These are phyloP conservation scores for Colletotrichum scovillei DNA, from an alignment of 2,329 filamentous ascomycete genomes.

Conservation along the genomic window DNA sequence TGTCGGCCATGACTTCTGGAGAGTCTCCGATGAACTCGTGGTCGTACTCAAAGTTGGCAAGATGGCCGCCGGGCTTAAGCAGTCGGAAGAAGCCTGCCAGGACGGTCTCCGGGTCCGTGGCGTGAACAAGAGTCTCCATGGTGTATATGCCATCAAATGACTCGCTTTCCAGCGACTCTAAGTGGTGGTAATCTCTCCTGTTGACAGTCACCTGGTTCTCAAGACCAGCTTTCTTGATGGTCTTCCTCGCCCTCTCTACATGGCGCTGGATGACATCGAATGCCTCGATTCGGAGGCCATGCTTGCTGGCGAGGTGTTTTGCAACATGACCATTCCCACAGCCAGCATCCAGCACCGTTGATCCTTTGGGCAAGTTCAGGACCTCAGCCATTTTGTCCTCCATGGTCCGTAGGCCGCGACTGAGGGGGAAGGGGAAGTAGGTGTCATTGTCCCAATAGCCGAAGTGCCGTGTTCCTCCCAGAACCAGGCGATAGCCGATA, in stretches of 20 bases:
- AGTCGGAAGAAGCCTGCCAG: neutral
- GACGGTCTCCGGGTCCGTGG: neutral
- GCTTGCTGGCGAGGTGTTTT: conserved; percentile 54
- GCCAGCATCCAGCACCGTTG: neutral
- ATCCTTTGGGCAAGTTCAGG: neutral
- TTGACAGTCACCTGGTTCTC: conserved; percentile 46
- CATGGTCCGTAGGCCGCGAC: conserved; percentile 56
- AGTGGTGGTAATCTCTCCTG: conserved; percentile 63
- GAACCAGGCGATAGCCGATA: conserved; percentile 53
- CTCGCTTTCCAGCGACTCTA: conserved; percentile 43
- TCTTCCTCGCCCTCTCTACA: conserved; percentile 54
- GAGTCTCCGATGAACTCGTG: neutral
- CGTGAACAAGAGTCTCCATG: neutral
- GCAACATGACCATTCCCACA: conserved; percentile 63
- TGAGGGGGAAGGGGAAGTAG: conserved; percentile 60
- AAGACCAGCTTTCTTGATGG: conserved; percentile 46
- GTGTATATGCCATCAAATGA: neutral
- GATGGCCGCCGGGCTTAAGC: neutral
- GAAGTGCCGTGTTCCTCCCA: conserved; percentile 62
- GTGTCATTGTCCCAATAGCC: conserved; percentile 59
- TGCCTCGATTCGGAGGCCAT: conserved; percentile 52
- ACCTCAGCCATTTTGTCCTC: conserved; percentile 54
- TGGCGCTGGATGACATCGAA: conserved; percentile 64
- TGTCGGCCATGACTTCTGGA: neutral
- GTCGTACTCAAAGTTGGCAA: neutral